A percentile compares a stretch with the other conserved stretches of the same genome.
Conservation (phyloP, 1,284 basidiomycete species). For the Marasmius oreades region DNA sequence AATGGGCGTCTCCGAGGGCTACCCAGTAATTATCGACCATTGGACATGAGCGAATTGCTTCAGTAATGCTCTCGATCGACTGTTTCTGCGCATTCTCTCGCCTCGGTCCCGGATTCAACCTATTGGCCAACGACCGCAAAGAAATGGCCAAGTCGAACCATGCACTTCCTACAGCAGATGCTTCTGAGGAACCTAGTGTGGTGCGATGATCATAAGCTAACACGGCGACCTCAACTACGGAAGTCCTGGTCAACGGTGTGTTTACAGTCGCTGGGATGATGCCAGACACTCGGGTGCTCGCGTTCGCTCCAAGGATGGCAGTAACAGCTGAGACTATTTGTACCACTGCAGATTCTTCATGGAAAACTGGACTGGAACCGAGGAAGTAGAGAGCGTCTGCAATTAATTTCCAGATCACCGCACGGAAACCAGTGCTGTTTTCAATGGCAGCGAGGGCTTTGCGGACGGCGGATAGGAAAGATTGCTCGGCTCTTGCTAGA, state of each 20-base stretch:
- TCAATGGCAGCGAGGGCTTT: slow-evolving; percentile 56
- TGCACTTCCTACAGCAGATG: slow-evolving; percentile 53
- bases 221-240: slow-evolving; percentile 56
- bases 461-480: slow-evolving; percentile 60
- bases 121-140: slow-evolving; percentile 51
- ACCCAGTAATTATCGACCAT: slow-evolving; percentile 81
- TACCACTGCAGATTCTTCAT: slow-evolving; percentile 36
- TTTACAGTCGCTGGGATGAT: slow-evolving; percentile 34
- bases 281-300: slow-evolving; percentile 38
- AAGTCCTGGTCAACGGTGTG: slow-evolving; percentile 30
- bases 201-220: slow-evolving; percentile 73
- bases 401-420: slow-evolving; percentile 83
- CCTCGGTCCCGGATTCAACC: slow-evolving; percentile 27
- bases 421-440: slow-evolving; percentile 58
- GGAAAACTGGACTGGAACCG: slow-evolving; percentile 43
- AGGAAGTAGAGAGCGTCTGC: slow-evolving; percentile 77
- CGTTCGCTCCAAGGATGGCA: slow-evolving; percentile 35
- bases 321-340: slow-evolving; percentile 33
- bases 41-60: slow-evolving; percentile 76
- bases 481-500: slow-evolving; percentile 68
- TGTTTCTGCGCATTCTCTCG: slow-evolving; percentile 41
- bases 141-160: slow-evolving; percentile 79
- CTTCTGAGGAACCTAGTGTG: slow-evolving; percentile 63
- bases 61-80: slow-evolving; percentile 63
- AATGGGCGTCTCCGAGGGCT: slow-evolving; percentile 73